Conservation (phyloP, 495 filamentous ascomycete genomes). For the Neurospora africana region DNA sequence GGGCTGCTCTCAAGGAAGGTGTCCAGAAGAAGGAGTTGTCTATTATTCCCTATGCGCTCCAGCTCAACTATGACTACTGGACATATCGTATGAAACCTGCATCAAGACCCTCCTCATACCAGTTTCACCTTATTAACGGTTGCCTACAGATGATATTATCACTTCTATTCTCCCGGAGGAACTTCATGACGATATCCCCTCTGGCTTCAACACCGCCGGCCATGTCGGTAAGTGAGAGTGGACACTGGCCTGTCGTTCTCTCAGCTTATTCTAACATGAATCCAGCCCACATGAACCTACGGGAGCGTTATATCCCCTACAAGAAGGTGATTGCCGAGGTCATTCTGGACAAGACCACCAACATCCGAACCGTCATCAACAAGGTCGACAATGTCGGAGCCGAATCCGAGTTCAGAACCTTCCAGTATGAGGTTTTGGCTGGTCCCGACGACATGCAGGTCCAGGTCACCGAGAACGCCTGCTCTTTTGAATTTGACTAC, state of each 20-base stretch:
- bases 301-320: conserved; percentile 66
- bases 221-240: conserved; percentile 58
- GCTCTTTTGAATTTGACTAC: conserved; percentile 61
- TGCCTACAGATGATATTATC: conserved; percentile 64
- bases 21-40: conserved; percentile 53
- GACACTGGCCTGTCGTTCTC: not conserved
- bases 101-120: not conserved
- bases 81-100: conserved; percentile 50
- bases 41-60: conserved; percentile 62
- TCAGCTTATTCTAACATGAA: not conserved
- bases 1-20: conserved; percentile 53
- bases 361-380: conserved; percentile 83
- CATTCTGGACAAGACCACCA: conserved; percentile 73
- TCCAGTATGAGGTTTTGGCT: conserved; percentile 82
- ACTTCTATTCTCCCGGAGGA: conserved; percentile 57
- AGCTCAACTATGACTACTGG: conserved; percentile 79
- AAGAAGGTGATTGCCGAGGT: conserved; percentile 75
- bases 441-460: conserved; percentile 75
- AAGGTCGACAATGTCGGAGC: conserved; percentile 82
- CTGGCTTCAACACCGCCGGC: conserved; percentile 75
- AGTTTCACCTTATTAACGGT: conserved; percentile 4
- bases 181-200: conserved; percentile 62
- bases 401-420: conserved; percentile 80
- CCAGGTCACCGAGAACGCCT: conserved; percentile 52
- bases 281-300: conserved; percentile 78